Percentiles rank a stretch among this genome's conserved stretches.
Evolutionary conservation across 257 asterid genomes (phyloP).

Genomic region (Fraxinus quadrangulata): DNA sequence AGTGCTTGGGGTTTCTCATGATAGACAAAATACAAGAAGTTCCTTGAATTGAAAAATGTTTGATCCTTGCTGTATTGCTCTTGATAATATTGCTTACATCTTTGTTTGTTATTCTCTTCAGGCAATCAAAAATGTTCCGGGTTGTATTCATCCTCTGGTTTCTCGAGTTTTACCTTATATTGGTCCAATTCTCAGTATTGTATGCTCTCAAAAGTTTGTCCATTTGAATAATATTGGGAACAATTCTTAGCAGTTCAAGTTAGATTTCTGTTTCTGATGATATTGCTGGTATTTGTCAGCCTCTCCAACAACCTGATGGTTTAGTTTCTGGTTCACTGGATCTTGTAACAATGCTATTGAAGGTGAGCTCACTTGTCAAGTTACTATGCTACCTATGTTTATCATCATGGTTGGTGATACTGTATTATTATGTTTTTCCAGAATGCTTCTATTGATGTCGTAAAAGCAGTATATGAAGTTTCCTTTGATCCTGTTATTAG

Average conservation of each 20-base stretch:
- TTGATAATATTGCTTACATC: constrained; percentile 18
- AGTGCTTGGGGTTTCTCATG: constrained; percentile 15
- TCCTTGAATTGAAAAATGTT: background rate
- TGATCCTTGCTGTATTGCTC: background rate
- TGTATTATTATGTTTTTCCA: constrained; percentile 37
- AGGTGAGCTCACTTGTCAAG: constrained; percentile 49
- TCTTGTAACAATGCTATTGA: constrained; percentile 80
- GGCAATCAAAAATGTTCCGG: constrained; percentile 93
- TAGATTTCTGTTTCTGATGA: constrained; percentile 28
- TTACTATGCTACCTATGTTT: constrained; percentile 5
- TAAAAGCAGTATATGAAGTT: constrained; percentile 71
- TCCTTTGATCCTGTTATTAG: constrained; percentile 71
- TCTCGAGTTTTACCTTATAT: constrained; percentile 83
- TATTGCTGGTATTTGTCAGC: constrained; percentile 55
- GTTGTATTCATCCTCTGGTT: constrained; percentile 84
- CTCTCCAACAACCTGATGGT: constrained; percentile 89
- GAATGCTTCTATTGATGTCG: constrained; percentile 84
- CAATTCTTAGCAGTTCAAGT: constrained; percentile 18
- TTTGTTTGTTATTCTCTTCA: constrained; percentile 38
- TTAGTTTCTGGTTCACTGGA: constrained; percentile 93
- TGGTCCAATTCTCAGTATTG: constrained; percentile 78
- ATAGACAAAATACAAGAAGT: background rate
- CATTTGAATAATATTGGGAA: constrained; percentile 11
- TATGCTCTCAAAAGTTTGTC: constrained; percentile 39
- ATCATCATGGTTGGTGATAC: constrained; percentile 11